Conservation (phyloP, 1,284 basidiomycete species). For the Heterobasidion parviporum region DNA sequence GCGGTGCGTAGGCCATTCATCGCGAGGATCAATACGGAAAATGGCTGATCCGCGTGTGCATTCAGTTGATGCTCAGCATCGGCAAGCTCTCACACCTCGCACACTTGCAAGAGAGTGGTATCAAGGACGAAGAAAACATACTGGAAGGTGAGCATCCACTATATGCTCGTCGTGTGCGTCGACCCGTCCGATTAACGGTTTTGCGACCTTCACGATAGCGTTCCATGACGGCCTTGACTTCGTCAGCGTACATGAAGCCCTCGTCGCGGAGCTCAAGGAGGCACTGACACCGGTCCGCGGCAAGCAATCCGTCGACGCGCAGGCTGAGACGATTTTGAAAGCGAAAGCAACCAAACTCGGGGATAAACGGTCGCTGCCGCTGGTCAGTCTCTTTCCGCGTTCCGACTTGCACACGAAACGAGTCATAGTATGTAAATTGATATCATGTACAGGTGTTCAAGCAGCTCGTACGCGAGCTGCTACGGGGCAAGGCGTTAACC, state of each 20-base stretch:
- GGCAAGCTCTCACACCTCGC: constrained; percentile 84
- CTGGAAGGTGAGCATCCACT: constrained; percentile 41
- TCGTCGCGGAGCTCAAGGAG: constrained; percentile 50
- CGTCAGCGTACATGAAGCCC: constrained; percentile 60
- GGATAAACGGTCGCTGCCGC: constrained; percentile 33
- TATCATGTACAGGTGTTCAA: constrained; percentile 46
- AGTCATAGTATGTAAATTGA: neutral
- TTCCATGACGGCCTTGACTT: constrained; percentile 73
- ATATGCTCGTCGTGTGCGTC: neutral
- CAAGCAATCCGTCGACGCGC: constrained; percentile 57
- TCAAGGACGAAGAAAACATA: constrained; percentile 33
- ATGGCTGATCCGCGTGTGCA: constrained; percentile 7
- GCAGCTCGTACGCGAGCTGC: constrained; percentile 49
- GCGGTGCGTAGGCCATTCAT: constrained; percentile 45
- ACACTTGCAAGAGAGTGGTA: constrained; percentile 54
- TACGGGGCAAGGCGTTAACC: constrained; percentile 61
- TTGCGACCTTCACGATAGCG: constrained; percentile 26
- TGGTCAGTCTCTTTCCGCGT: constrained; percentile 27
- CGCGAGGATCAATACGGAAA: too few relatives aligned
- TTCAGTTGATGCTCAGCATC: constrained; percentile 82
- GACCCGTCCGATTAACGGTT: too few relatives aligned
- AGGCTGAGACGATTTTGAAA: constrained; percentile 54
- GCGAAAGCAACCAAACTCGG: constrained; percentile 41
- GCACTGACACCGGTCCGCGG: constrained; percentile 38
- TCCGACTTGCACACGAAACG: too few relatives aligned